These are phyloP conservation scores for Tylopilus vinaceipallidus DNA, from an alignment of 768 basidiomycete species.

Conservation along the genomic window DNA sequence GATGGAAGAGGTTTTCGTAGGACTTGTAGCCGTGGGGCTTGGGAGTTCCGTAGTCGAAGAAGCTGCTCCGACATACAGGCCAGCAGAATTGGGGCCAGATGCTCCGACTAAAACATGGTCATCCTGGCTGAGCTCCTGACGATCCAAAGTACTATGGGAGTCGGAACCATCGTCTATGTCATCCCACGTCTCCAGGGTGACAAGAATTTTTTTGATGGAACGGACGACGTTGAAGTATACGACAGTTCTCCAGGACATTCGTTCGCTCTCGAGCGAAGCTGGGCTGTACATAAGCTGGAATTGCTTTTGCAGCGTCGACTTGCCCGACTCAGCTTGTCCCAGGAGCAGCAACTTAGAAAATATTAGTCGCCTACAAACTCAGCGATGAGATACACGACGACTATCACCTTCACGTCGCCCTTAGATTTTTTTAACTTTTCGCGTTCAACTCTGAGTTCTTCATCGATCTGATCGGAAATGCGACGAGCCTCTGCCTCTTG, in stretches of 20 bases:
- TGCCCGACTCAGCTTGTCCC: conserved; percentile 78
- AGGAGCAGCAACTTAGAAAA: conserved; percentile 59
- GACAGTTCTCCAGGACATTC: conserved; percentile 68
- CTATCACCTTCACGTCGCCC: conserved; percentile 69
- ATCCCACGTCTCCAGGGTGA: conserved; percentile 60
- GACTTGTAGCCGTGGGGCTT: conserved; percentile 16
- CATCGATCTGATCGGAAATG: conserved; percentile 79
- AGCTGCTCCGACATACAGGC: conserved; percentile 4
- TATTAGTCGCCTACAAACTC: conserved; percentile 17
- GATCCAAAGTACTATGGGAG: conserved; percentile 33
- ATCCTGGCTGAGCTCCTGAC: conserved; percentile 31
- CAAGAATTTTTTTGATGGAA: conserved; percentile 67
- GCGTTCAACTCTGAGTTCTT: conserved; percentile 68
- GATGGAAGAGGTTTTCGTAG: conserved; percentile 35
- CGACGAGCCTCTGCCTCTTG: conserved; percentile 73
- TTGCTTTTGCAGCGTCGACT: conserved; percentile 75
- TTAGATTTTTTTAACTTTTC: conserved; percentile 62
- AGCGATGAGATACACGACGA: background rate
- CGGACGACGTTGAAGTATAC: conserved; percentile 76
- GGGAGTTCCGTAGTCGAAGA: conserved; percentile 11
- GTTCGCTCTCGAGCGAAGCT: conserved; percentile 64
- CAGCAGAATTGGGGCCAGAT: conserved; percentile 10
- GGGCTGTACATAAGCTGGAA: conserved; percentile 83
- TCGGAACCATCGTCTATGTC: conserved; percentile 55
- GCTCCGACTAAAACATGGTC: conserved; percentile 17